Evolutionary conservation across 2,329 filamentous ascomycete species (phyloP).

Genomic region (Arthrinium puccinioides): DNA sequence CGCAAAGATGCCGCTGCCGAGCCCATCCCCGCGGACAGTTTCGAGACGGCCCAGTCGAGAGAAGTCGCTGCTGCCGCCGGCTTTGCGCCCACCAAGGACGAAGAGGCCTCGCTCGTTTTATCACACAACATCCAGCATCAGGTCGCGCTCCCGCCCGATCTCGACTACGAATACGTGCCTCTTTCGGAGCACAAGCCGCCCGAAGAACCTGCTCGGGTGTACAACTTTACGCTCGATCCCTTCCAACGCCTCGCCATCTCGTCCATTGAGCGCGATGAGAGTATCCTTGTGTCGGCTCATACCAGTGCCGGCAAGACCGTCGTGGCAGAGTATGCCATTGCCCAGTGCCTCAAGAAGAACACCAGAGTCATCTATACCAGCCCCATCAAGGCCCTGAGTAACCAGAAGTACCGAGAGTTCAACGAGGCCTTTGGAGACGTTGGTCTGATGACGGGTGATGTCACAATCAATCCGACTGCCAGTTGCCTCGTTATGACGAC

Average conservation of each 20-base stretch:
- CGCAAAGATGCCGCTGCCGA: conserved; percentile 60
- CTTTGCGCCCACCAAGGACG: conserved; percentile 50
- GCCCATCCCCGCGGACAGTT: conserved; percentile 84
- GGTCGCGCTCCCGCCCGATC: conserved; percentile 86
- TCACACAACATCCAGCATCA: conserved; percentile 99
- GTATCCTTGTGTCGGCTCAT: conserved; percentile 92
- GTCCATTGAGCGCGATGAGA: conserved; percentile 93
- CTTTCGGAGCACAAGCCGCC: conserved; percentile 92
- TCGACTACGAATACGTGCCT: conserved; percentile 91
- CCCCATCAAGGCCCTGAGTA: conserved; percentile 97
- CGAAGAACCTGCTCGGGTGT: conserved; percentile 74
- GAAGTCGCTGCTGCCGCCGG: conserved; percentile 78
- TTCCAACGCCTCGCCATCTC: conserved; percentile 94
- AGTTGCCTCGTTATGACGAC: conserved; percentile 99
- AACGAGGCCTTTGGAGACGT: conserved; percentile 93
- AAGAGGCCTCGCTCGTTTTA: conserved; percentile 71
- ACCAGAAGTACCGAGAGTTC: conserved; percentile 98
- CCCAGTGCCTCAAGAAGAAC: conserved; percentile 93
- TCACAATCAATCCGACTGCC: conserved; percentile 97
- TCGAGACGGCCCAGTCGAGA: conserved; percentile 90
- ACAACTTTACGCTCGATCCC: conserved; percentile 88
- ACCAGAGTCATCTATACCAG: conserved; percentile 98
- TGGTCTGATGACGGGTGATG: conserved; percentile 96
- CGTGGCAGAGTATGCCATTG: conserved; percentile 95
- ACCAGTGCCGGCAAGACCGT: conserved; percentile 98